phyloP scores from a whole-genome alignment of 176 grass and related monocot species.

The Juncus effusus region DNA sequence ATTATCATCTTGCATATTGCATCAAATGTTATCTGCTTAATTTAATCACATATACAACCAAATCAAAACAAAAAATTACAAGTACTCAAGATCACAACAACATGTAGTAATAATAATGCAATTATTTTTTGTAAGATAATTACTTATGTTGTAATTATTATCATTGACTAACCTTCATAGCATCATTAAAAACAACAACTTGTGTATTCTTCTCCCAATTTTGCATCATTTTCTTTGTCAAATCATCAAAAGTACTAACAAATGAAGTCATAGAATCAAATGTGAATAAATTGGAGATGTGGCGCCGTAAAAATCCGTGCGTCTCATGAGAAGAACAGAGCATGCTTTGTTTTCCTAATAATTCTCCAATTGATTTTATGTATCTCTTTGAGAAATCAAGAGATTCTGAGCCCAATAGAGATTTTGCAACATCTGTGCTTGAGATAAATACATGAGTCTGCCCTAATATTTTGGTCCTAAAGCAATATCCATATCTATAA shows the following conservation, averaged over 20 bases:
- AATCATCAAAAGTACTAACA: constrained; percentile 36
- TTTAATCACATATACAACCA: background rate
- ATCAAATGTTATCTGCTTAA: constrained; percentile 43
- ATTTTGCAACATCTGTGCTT: constrained; percentile 21
- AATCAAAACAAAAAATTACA: background rate
- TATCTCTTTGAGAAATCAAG: constrained; percentile 75
- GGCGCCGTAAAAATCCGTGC: constrained; percentile 47
- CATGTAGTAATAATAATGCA: background rate
- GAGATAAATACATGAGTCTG: constrained; percentile 72
- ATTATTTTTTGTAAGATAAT: background rate
- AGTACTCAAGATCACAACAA: background rate
- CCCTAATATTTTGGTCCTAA: constrained; percentile 63
- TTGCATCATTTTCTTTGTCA: constrained; percentile 12
- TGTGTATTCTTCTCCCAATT: background rate
- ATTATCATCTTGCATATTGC: constrained; percentile 88
- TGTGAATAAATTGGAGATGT: constrained; percentile 53
- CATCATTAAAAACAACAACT: constrained; percentile 52
- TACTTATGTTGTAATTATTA: background rate
- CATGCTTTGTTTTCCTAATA: constrained; percentile 73
- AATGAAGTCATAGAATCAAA: constrained; percentile 35
- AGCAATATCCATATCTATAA: constrained; percentile 51
- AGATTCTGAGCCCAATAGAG: constrained; percentile 45
- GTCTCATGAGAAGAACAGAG: constrained; percentile 55
- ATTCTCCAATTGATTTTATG: constrained; percentile 58
- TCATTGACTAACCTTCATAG: constrained; percentile 34